Evolutionary conservation across 2,329 filamentous ascomycete species (phyloP), one percentile per base, ranked within the genome.

Genomic region (Epichloe typhina): DNA sequence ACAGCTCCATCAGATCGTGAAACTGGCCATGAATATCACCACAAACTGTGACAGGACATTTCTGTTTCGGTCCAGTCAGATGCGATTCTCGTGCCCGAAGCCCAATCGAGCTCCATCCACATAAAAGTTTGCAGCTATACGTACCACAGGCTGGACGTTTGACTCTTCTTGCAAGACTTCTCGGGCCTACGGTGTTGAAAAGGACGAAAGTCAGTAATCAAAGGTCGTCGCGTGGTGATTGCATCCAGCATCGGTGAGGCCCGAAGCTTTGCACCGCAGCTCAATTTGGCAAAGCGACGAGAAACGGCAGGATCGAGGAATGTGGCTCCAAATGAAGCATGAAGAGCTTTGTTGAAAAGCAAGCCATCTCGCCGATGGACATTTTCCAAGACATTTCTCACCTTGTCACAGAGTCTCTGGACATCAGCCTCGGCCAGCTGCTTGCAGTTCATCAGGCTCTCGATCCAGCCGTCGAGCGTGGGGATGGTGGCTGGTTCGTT

Each of bases 1-100:
- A 98, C 50, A 98, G 82, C 73, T 98, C 93, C 89, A 98, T 97
- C 69, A 98, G 73, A 66, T 98, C 93, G 70, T 97, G 91, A 69
- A 97, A 97, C 72, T 98, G 93, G 59, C 93, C 93, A 71, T 98
- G 93, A 67, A 98, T 98, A 72, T 98, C 93, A 68, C 93, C 93
- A 69, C 93, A 97, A 55, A 98, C 93, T 51, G 93, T 98, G 59
- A 97, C 93, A 43, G 93, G 93, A 69, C 91, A 97, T 91, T 96
- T 96, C 86, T 90, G 57, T 19, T 31, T 41, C 17, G 5, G 17
- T 41, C 12, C 23, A 31, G 43, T 52, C 51, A 52, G 47, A 48
- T 19, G 40, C 44, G 17, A 39, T 43, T 43, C 47, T 43, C 47
- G 37, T 43, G 39, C 33, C 35, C 44, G 17, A 48, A 43, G 46